phyloP scores from a whole-genome alignment of 106 monocot genomes.

The Platanthera guangdongensis region DNA sequence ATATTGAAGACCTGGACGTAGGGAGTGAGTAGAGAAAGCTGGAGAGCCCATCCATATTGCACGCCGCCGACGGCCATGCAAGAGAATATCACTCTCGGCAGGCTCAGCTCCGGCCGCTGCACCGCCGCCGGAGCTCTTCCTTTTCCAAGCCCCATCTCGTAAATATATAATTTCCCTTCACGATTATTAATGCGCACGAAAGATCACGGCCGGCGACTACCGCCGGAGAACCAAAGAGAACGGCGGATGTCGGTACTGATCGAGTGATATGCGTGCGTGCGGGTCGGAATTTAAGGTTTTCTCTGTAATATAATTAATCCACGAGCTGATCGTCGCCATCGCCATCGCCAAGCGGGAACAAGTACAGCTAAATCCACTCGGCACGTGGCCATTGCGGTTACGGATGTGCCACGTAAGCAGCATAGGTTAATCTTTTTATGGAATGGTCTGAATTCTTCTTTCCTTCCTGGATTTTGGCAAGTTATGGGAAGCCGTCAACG shows the following conservation, averaged over 20 bases:
- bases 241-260: neutral
- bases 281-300: no score
- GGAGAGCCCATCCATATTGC: slow-evolving; percentile 29
- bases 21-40: slow-evolving; percentile 32
- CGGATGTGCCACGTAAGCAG: no score
- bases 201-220: neutral
- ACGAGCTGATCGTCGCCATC: no score
- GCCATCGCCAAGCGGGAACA: no score
- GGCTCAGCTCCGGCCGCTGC: neutral
- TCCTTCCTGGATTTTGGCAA: no score
- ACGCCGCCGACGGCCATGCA: slow-evolving; percentile 28
- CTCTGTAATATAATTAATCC: no score
- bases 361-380: no score
- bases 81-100: slow-evolving; percentile 8
- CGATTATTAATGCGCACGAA: neutral
- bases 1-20: slow-evolving; percentile 20
- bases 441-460: no score
- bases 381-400: no score
- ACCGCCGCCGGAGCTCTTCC: neutral
- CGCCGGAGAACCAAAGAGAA: neutral
- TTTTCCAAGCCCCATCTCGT: neutral
- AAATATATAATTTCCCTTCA: neutral
- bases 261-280: neutral
- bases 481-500: no score
- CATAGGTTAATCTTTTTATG: no score